Percentiles rank a stretch among this genome's conserved stretches.
phyloP scores from a whole-genome alignment of 108 stramenopile genomes.

The Licmophora abbreviata region DNA sequence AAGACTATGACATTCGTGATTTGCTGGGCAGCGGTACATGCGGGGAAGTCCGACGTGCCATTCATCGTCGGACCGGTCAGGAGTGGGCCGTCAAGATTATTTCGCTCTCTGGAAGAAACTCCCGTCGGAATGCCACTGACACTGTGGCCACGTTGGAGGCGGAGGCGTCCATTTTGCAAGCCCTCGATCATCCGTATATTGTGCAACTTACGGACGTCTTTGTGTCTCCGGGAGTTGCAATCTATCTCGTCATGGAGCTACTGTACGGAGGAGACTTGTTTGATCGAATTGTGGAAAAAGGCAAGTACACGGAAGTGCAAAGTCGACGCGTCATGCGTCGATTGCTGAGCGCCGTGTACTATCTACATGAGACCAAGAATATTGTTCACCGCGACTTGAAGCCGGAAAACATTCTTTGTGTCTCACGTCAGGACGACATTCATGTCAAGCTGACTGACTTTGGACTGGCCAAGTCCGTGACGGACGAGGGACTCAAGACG shows the following conservation, averaged over 20 bases:
- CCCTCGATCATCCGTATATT: conserved; percentile 87
- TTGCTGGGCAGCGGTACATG: conserved; percentile 85
- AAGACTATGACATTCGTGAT: conserved; percentile 87
- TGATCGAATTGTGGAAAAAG: conserved; percentile 81
- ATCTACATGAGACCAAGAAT: conserved; percentile 64
- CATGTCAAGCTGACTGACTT: conserved; percentile 82
- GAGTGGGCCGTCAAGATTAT: conserved; percentile 91
- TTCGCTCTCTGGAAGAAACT: conserved; percentile 25
- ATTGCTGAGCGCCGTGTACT: conserved; percentile 63
- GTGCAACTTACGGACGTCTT: conserved; percentile 85
- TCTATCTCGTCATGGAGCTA: conserved; percentile 87
- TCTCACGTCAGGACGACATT: conserved; percentile 34
- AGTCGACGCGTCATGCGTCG: conserved; percentile 65
- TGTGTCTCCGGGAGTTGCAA: conserved; percentile 40
- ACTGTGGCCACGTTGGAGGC: conserved; percentile 38
- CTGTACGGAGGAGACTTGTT: conserved; percentile 88
- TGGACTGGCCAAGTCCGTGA: conserved; percentile 83
- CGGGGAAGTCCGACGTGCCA: conserved; percentile 84
- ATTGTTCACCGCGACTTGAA: conserved; percentile 88
- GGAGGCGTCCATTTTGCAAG: conserved; percentile 78
- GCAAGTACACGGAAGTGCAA: conserved; percentile 71
- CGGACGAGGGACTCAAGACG: conserved; percentile 69
- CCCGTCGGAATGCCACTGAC: conserved; percentile 19
- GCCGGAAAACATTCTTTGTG: conserved; percentile 89
- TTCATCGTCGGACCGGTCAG: conserved; percentile 75